Conservation (phyloP, 2,329 filamentous ascomycete species). For the Colletotrichum phormii region DNA sequence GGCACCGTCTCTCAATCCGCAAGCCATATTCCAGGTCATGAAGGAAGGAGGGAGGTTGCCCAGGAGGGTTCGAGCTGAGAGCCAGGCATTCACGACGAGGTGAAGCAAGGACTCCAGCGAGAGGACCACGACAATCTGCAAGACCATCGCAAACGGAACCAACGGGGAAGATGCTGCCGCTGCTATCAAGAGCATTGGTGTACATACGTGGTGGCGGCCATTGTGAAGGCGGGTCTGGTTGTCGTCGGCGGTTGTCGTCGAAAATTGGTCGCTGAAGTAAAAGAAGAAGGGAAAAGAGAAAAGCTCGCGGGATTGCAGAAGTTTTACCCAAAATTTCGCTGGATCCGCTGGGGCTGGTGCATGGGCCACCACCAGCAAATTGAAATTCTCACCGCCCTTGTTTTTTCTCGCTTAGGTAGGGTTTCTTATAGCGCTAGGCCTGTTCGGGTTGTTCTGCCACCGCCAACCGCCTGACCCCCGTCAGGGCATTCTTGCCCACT, state of each 20-base stretch:
- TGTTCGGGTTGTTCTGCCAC: not conserved
- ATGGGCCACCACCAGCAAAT: slow-evolving; percentile 11
- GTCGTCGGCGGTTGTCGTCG: slow-evolving; percentile 46
- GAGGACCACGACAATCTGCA: slow-evolving; percentile 86
- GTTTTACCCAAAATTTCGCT: slow-evolving; percentile 27
- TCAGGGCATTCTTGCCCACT: slow-evolving; percentile 32
- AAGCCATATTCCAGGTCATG: slow-evolving; percentile 59
- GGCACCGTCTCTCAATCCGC: slow-evolving; percentile 68
- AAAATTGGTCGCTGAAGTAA: slow-evolving; percentile 33
- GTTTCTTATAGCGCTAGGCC: slow-evolving; percentile 14
- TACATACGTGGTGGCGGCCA: slow-evolving; percentile 67
- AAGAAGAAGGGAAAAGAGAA: not conserved
- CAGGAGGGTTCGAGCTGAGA: slow-evolving; percentile 85
- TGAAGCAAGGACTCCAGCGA: slow-evolving; percentile 71
- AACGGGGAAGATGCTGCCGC: slow-evolving; percentile 46
- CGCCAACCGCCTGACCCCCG: not conserved
- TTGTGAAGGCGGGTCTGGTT: slow-evolving; percentile 52
- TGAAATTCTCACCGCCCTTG: slow-evolving; percentile 13
- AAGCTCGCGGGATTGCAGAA: slow-evolving; percentile 2
- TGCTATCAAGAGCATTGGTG: slow-evolving; percentile 22
- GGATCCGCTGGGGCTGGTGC: not conserved
- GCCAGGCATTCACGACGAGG: slow-evolving; percentile 54
- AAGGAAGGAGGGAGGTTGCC: slow-evolving; percentile 66
- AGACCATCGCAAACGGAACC: slow-evolving; percentile 63
- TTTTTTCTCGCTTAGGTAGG: slow-evolving; percentile 34